Base-by-base conservation (phyloP, 768 basidiomycete genomes). In the Kwoniella sp. region DNA sequence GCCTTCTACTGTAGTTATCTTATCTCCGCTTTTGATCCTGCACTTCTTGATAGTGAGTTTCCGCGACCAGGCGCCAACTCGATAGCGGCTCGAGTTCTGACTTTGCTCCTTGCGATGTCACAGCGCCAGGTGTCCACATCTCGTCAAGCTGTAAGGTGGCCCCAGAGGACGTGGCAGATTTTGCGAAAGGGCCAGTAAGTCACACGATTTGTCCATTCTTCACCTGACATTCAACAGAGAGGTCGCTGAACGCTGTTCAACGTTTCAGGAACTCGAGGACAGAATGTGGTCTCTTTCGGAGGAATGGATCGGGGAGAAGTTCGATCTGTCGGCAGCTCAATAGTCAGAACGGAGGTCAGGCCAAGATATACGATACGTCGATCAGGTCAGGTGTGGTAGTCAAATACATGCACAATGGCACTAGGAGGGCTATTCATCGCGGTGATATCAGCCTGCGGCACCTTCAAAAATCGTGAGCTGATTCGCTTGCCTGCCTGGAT, bases 241-340 rank as follows among this genome's bases (percentile, higher is more conserved):
- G 13, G 52, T 51, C 4, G 25, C 17, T 37, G 55, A 47, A 50
- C 23, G 41, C 31, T 38, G 51, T 13, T 4, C 26, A 13, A n/a
- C 11, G 23, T 4, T 1, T 2, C 41, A 67, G 66, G 66, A 48
- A 20, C 55, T 61, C 15, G 66, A 67, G 37, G 54, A 67, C 15
- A 56, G 45, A 28, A 22, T 67, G 66, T 67, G 66, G 66, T 22
- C 26, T 30, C 15, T 62, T 37, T 61, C 66, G 17, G 66, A 67
- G 34, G 66, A 61, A 11, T 41, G 23, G 20, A 45, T 67, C 12
- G 66, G 66, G 25, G 66, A 67, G 60, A 67, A 56, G 45, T 67
- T 61, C 45, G 58, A 55, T 25, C 26, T 59, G 62, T 29, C 41
- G 9, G 41, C 41, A 3, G 11, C 20, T 17, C 20, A 17, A 45